Evolutionary conservation across 2,329 filamentous ascomycete species (phyloP).

Genomic region (Sordariomycetes sp.): DNA sequence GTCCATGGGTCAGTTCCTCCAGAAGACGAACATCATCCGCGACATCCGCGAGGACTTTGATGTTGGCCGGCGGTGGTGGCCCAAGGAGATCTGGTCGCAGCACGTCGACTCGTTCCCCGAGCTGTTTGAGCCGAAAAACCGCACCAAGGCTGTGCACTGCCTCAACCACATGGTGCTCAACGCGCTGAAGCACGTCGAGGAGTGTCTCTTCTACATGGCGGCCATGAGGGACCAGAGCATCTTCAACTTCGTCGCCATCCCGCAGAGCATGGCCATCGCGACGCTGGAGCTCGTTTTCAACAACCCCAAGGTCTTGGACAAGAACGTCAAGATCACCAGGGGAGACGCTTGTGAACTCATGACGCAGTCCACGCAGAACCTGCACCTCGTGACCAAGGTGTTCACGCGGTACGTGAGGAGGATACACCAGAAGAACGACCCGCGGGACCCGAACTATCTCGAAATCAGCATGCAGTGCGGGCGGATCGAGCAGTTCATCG

Average conservation of each 20-base stretch:
- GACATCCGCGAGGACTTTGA: slow-evolving; percentile 85
- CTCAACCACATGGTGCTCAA: slow-evolving; percentile 92
- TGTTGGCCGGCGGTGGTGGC: slow-evolving; percentile 87
- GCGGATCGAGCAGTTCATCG: slow-evolving; percentile 91
- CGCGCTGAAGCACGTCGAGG: slow-evolving; percentile 74
- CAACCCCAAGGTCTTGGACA: slow-evolving; percentile 76
- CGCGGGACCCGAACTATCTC: slow-evolving; percentile 82
- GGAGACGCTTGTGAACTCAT: slow-evolving; percentile 87
- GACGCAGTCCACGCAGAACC: slow-evolving; percentile 85
- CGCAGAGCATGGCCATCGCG: slow-evolving; percentile 94
- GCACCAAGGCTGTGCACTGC: slow-evolving; percentile 69
- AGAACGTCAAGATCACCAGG: slow-evolving; percentile 93
- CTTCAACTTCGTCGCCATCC: slow-evolving; percentile 98
- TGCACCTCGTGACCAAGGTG: slow-evolving; percentile 67
- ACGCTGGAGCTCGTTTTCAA: slow-evolving; percentile 87
- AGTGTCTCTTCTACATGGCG: slow-evolving; percentile 96
- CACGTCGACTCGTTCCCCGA: slow-evolving; percentile 85
- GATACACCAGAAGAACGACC: slow-evolving; percentile 91
- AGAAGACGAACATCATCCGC: slow-evolving; percentile 98
- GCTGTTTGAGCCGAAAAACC: slow-evolving; percentile 72
- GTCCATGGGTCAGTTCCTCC: slow-evolving; percentile 94
- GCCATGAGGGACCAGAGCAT: slow-evolving; percentile 91
- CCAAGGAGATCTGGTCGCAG: slow-evolving; percentile 94
- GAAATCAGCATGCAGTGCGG: slow-evolving; percentile 83
- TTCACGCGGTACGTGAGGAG: slow-evolving; percentile 69